Evolutionary conservation across 371 early-diverging fungal species (phyloP).

Genomic region (Mortierella sp.): DNA sequence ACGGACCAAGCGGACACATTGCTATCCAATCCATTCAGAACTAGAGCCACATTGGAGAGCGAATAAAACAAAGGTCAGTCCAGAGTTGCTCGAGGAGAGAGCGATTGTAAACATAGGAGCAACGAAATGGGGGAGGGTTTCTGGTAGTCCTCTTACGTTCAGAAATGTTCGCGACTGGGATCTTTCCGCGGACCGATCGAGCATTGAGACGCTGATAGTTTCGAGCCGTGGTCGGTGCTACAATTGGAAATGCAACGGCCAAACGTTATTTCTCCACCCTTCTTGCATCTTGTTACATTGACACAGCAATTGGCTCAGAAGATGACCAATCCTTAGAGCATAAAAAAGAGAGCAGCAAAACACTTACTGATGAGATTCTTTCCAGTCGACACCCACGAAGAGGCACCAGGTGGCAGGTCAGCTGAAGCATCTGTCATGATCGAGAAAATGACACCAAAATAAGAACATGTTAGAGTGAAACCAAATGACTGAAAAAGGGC

Average conservation of each 20-base stretch:
- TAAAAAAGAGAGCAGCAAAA: neutral
- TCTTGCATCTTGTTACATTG: too few species aligned
- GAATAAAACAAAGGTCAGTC: too few species aligned
- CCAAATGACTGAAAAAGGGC: too few species aligned
- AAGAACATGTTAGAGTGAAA: neutral
- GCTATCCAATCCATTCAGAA: conserved; percentile 24
- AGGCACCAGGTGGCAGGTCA: conserved; percentile 53
- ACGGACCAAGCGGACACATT: conserved; percentile 50
- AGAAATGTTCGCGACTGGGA: conserved; percentile 16
- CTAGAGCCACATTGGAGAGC: too few species aligned
- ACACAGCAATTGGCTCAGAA: too few species aligned
- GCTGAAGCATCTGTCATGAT: conserved; percentile 41
- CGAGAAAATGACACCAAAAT: neutral
- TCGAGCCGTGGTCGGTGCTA: conserved; percentile 32
- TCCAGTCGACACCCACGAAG: conserved; percentile 59
- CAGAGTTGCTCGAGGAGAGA: too few species aligned
- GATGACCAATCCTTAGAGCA: too few species aligned
- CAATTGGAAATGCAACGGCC: neutral
- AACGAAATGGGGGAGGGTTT: too few species aligned
- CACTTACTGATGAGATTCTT: conserved; percentile 59
- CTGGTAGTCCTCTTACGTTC: too few species aligned
- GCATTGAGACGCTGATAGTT: conserved; percentile 36
- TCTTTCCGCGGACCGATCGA: conserved; percentile 30
- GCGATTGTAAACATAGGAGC: too few species aligned
- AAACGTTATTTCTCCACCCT: too few species aligned